These are phyloP conservation scores for Penicillium sp. DNA, from an alignment of 2,329 filamentous ascomycete species.

Conservation along the genomic window DNA sequence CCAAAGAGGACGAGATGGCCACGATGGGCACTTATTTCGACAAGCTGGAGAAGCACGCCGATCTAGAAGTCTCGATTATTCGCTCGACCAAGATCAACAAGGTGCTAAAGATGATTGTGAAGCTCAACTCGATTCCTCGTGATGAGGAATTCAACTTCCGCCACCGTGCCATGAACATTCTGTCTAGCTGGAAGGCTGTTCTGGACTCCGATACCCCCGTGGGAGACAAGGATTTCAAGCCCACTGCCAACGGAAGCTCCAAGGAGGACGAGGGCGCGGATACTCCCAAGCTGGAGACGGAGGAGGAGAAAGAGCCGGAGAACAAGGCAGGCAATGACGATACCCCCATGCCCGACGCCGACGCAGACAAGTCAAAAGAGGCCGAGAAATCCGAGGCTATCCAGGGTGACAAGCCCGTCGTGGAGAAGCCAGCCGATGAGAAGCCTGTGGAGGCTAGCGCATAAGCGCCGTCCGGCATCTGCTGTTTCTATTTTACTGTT, in stretches of 20 bases:
- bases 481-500: not conserved
- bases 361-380: slow-evolving; percentile 28
- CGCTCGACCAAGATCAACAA: slow-evolving; percentile 96
- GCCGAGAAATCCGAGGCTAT: slow-evolving; percentile 28
- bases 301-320: slow-evolving; percentile 36
- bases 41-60: slow-evolving; percentile 75
- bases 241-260: slow-evolving; percentile 43
- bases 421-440: slow-evolving; percentile 30
- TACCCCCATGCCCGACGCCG: slow-evolving; percentile 40
- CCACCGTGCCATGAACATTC: slow-evolving; percentile 70
- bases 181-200: slow-evolving; percentile 87
- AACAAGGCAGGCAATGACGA: slow-evolving; percentile 34
- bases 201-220: slow-evolving; percentile 60
- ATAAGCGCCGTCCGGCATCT: slow-evolving; percentile 12
- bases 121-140: slow-evolving; percentile 77
- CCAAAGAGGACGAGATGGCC: slow-evolving; percentile 68
- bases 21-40: slow-evolving; percentile 49
- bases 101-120: slow-evolving; percentile 90
- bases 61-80: slow-evolving; percentile 87
- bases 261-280: slow-evolving; percentile 37
- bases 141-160: slow-evolving; percentile 92
- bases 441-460: slow-evolving; percentile 27
- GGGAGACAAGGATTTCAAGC: slow-evolving; percentile 45
- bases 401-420: slow-evolving; percentile 34
- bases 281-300: slow-evolving; percentile 31